Percentiles rank a stretch among this genome's conserved stretches.
These are phyloP conservation scores for Citrus medica DNA, from an alignment of 345 rosid genomes.

Conservation along the genomic window DNA sequence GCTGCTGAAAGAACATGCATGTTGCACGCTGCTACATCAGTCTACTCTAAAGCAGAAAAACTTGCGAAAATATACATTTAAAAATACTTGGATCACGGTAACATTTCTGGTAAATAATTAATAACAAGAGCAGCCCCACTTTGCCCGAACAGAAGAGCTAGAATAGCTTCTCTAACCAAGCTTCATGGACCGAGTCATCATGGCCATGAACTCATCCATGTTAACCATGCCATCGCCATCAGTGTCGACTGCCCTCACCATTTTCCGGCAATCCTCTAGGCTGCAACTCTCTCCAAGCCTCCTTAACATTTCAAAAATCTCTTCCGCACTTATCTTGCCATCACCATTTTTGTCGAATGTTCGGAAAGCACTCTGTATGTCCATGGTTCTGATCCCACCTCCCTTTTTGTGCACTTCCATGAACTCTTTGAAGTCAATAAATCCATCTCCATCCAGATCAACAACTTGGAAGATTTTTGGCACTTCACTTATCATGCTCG, in stretches of 20 bases:
- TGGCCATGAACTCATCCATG: constrained; percentile 77
- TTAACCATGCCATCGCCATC: constrained; percentile 73
- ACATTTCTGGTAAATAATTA: background rate
- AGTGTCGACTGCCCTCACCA: constrained; percentile 76
- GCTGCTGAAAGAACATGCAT: background rate
- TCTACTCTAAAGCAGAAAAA: background rate
- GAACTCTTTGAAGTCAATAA: constrained; percentile 77
- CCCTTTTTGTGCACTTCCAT: constrained; percentile 57
- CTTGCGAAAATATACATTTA: background rate
- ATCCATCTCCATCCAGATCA: constrained; percentile 84
- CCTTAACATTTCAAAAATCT: constrained; percentile 57
- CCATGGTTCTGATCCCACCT: constrained; percentile 53
- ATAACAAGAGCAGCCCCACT: background rate
- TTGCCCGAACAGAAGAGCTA: background rate
- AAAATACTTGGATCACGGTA: background rate
- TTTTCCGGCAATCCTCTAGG: constrained; percentile 65
- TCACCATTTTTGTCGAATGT: constrained; percentile 69
- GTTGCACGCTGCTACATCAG: background rate
- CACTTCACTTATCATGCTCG: constrained; percentile 37
- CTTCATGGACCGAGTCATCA: constrained; percentile 59
- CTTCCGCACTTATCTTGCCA: constrained; percentile 83
- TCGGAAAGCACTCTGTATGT: constrained; percentile 58
- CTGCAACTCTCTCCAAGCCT: constrained; percentile 78
- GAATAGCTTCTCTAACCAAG: background rate
- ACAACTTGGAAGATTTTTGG: constrained; percentile 58